Evolutionary conservation across 306 rosid genomes (phyloP).

Genomic region (Acacia crassicarpa): DNA sequence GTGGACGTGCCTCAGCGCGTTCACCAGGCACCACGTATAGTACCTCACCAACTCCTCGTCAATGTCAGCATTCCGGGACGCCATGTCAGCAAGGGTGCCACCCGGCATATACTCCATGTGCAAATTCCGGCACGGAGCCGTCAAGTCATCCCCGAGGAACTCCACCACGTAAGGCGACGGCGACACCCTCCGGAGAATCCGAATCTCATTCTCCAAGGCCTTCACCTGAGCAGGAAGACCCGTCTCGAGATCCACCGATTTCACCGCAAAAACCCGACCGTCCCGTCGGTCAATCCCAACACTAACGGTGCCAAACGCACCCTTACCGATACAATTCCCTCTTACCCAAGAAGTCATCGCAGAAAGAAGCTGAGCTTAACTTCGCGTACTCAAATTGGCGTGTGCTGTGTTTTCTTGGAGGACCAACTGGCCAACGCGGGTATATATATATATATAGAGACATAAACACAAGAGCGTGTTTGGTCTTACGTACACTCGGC

Average conservation of each 20-base stretch:
- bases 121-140: constrained; percentile 50
- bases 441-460: constrained; percentile 28
- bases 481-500: background rate
- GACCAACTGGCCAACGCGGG: background rate
- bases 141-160: constrained; percentile 57
- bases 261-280: constrained; percentile 57
- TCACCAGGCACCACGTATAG: constrained; percentile 57
- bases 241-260: constrained; percentile 51
- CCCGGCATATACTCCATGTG: constrained; percentile 69
- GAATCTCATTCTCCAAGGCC: constrained; percentile 68
- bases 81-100: constrained; percentile 52
- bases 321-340: constrained; percentile 59
- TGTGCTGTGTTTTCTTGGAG: background rate
- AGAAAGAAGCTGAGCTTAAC: background rate
- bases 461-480: constrained; percentile 17
- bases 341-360: constrained; percentile 55
- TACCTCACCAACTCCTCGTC: constrained; percentile 46
- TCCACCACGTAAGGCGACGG: constrained; percentile 61
- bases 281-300: constrained; percentile 43
- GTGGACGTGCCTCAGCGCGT: constrained; percentile 59
- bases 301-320: constrained; percentile 59
- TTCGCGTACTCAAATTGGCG: background rate
- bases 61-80: constrained; percentile 21
- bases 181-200: constrained; percentile 50
- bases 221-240: constrained; percentile 43